Conservation (phyloP, 1,284 basidiomycete genomes). For the Laetiporus sulphureus region DNA sequence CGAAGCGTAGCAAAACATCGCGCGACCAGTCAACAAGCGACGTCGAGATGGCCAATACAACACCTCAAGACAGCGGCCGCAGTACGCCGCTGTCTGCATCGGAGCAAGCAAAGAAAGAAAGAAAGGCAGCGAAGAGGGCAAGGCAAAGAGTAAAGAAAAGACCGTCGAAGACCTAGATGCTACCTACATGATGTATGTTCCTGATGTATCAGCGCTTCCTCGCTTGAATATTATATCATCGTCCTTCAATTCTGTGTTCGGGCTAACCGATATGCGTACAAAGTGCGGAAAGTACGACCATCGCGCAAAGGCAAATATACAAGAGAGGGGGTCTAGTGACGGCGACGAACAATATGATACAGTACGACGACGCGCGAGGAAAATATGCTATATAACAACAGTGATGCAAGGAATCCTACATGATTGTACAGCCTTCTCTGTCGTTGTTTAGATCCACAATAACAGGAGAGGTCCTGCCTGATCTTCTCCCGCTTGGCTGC, state of each 20-base stretch:
- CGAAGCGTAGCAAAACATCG: conserved; percentile 14
- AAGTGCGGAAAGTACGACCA: background rate
- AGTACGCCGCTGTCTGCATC: conserved; percentile 13
- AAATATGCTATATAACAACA: no score
- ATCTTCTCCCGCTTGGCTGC: conserved; percentile 34
- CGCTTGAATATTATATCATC: no score
- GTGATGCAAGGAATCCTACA: conserved; percentile 27
- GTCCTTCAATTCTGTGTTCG: no score
- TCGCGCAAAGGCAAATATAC: background rate
- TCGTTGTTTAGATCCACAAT: conserved; percentile 25
- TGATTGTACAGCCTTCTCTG: conserved; percentile 39
- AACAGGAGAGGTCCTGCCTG: conserved; percentile 27
- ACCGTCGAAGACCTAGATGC: no score
- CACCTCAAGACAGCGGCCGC: conserved; percentile 10
- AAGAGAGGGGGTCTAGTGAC: no score
- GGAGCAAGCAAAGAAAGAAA: conserved; percentile 16
- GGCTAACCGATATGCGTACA: no score
- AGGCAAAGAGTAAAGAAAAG: conserved; percentile 20
- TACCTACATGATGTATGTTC: no score
- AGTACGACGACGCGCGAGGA: no score
- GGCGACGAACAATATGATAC: no score
- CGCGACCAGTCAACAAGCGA: conserved; percentile 10
- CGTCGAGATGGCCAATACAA: conserved; percentile 11
- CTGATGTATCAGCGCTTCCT: no score
- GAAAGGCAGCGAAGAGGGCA: conserved; percentile 21